Evolutionary conservation across 1,139 yeast genomes (phyloP).

Genomic region (Hyphopichia khmerensis): DNA sequence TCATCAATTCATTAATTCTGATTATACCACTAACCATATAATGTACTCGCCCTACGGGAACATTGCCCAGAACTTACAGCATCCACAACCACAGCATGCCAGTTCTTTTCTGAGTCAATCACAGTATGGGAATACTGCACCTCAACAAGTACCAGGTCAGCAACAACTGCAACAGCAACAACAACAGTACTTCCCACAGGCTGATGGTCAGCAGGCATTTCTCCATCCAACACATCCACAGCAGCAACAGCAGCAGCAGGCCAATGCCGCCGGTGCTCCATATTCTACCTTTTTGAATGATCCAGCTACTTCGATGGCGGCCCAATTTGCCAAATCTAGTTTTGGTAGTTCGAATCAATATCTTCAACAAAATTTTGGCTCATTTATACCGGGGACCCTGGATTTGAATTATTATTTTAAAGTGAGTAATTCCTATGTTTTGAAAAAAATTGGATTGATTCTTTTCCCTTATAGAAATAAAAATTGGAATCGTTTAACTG

Average conservation of each 20-base stretch:
- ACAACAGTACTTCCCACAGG: constrained; percentile 9
- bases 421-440: constrained; percentile 85
- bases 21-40: too few species aligned
- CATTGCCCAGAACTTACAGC: constrained; percentile 22
- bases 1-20: not conserved
- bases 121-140: constrained; percentile 15
- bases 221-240: too few species aligned
- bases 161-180: constrained; percentile 24
- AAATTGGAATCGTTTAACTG: constrained; percentile 68
- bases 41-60: constrained; percentile 7
- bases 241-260: constrained; percentile 11
- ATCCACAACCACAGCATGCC: constrained; percentile 36
- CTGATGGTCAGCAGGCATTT: constrained; percentile 10
- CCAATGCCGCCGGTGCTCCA: constrained; percentile 5
- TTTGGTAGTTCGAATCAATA: constrained; percentile 70
- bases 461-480: constrained; percentile 84
- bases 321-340: constrained; percentile 86
- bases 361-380: constrained; percentile 67
- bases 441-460: constrained; percentile 68
- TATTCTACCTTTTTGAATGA: constrained; percentile 59
- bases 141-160: constrained; percentile 25
- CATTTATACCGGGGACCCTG: constrained; percentile 47
- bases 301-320: constrained; percentile 82
- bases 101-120: constrained; percentile 2
- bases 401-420: constrained; percentile 84